Percentiles rank a stretch among this genome's conserved stretches.
Conservation (phyloP, 2,329 filamentous ascomycete genomes). For the Huntiella abstrusa region DNA sequence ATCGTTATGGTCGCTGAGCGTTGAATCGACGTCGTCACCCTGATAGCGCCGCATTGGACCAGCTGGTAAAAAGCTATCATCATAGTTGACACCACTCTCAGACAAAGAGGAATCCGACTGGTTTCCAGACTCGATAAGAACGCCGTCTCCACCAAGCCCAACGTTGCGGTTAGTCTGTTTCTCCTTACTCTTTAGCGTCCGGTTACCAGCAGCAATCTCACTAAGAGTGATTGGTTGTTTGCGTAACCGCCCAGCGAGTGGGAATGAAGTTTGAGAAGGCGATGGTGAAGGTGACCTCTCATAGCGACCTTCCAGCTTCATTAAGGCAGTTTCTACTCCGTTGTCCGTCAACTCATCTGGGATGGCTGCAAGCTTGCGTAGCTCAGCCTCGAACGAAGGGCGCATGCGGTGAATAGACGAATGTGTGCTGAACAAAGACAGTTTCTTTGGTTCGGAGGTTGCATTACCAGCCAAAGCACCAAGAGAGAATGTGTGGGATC, state of each 20-base stretch:
- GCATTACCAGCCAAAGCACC: slow-evolving; percentile 24
- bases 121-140: slow-evolving; percentile 15
- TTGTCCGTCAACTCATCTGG: slow-evolving; percentile 62
- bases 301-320: slow-evolving; percentile 82
- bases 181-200: slow-evolving; percentile 24
- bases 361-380: slow-evolving; percentile 70
- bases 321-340: slow-evolving; percentile 76
- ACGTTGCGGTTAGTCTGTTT: slow-evolving; percentile 28
- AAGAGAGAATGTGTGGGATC: slow-evolving; percentile 33
- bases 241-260: slow-evolving; percentile 4
- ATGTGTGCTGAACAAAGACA: slow-evolving; percentile 41
- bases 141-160: slow-evolving; percentile 21
- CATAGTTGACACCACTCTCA: background rate
- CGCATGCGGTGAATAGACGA: slow-evolving; percentile 45
- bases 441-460: slow-evolving; percentile 18
- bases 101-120: slow-evolving; percentile 10
- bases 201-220: slow-evolving; percentile 16
- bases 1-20: slow-evolving; percentile 47
- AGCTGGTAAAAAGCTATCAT: slow-evolving; percentile 10
- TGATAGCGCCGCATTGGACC: slow-evolving; percentile 17
- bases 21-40: background rate
- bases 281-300: slow-evolving; percentile 23
- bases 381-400: slow-evolving; percentile 73
- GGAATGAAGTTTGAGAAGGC: background rate
- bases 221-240: slow-evolving; percentile 9